phyloP scores from a whole-genome alignment of 2,329 filamentous ascomycete genomes.

The Emergomyces africanus region DNA sequence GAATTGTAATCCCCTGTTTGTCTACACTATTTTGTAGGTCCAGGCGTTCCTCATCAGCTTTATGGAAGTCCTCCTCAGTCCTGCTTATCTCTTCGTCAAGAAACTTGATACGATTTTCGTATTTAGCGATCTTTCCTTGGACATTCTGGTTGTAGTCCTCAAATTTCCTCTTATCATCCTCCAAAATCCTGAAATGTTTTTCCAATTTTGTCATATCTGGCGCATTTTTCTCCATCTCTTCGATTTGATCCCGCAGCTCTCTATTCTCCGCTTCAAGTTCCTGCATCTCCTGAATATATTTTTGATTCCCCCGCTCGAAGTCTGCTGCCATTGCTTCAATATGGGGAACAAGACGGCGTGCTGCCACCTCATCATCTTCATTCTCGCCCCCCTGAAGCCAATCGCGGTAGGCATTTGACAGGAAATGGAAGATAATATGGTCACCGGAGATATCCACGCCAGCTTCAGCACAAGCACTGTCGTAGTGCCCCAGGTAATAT shows the following conservation, averaged over 20 bases:
- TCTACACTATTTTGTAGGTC: constrained; percentile 77
- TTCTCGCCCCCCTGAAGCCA: constrained; percentile 92
- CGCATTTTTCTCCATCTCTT: constrained; percentile 75
- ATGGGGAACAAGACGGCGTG: constrained; percentile 67
- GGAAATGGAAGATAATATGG: constrained; percentile 85
- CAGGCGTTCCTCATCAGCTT: constrained; percentile 70
- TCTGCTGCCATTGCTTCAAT: constrained; percentile 75
- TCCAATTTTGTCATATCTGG: constrained; percentile 75
- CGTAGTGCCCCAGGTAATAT: constrained; percentile 65
- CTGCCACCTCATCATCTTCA: constrained; percentile 70
- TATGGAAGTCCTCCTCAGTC: constrained; percentile 57
- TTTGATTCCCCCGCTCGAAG: constrained; percentile 74
- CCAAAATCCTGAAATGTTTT: constrained; percentile 81
- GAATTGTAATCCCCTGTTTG: constrained; percentile 85
- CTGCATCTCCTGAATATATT: constrained; percentile 71
- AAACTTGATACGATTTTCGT: constrained; percentile 65
- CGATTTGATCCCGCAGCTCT: constrained; percentile 69
- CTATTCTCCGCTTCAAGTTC: constrained; percentile 78
- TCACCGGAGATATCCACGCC: constrained; percentile 82
- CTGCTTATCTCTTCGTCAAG: constrained; percentile 81
- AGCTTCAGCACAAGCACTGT: constrained; percentile 76
- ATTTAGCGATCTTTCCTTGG: constrained; percentile 75
- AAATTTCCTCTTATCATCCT: constrained; percentile 90
- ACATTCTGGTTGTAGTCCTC: constrained; percentile 86
- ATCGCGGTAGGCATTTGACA: constrained; percentile 80